Evolutionary conservation across 805 yeast species (phyloP), one percentile per base, ranked within the genome.

Genomic region (Cyberlindnera xylosilytica): DNA sequence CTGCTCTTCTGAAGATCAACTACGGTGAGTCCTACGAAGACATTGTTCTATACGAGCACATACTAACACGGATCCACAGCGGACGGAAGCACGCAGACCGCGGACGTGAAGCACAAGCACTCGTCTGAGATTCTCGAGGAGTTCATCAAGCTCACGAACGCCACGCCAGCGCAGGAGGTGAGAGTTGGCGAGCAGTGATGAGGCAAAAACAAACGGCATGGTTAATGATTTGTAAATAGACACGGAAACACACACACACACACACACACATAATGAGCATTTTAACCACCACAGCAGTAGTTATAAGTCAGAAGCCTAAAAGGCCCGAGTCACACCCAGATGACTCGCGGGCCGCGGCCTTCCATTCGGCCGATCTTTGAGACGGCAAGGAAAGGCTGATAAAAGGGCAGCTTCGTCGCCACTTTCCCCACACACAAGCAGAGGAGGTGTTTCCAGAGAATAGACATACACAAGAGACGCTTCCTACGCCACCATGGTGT

Each of bases 51-150:
- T 10, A 27, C 9, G 15, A 27, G 8, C 15, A n/a, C 13, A n/a
- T 36, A 32, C 41, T 30, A 36, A 41, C 47, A 36, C n/a, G 27
- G 13, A 15, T 2, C 28, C 15, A 26, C 36, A 49, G 51, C 33
- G 13, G 56, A 69, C 46, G 75, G 76, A 12, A 53, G 61, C 13
- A 52, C 54, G n/a, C 56, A 63, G 39, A 59, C 60, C 17, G 61
- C 86, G 24, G 79, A 83, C 39, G 77, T 87, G 63, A 70, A 73
- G 43, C 57, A 73, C 55, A 71, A 69, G 56, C 64, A 63, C 36
- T 66, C 74, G 20, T 63, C 65, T 20, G 76, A 67, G 33, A 86
- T 88, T 32, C 72, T 87, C 63, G 58, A 66, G 24, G 76, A 75
- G 46, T 66, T 88, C 31, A 67, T 81, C 23, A 60, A 65, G 30